Base-by-base conservation (phyloP, 2,329 filamentous ascomycete genomes). In the Madurella fahalii region DNA sequence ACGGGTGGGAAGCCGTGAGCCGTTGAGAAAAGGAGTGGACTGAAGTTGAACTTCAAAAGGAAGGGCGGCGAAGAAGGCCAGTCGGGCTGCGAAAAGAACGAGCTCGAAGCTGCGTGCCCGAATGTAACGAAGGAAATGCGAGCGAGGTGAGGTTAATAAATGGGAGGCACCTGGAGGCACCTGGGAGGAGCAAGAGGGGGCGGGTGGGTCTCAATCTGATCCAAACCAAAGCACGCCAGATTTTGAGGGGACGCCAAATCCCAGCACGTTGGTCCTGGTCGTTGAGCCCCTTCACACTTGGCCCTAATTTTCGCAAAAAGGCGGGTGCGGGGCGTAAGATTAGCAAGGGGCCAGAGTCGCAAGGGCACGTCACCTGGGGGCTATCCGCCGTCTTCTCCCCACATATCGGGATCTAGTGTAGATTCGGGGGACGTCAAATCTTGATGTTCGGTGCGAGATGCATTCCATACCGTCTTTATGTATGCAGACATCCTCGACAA, bases 11-110 rank as follows among this genome's bases (percentile, higher is more conserved):
- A 52, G 37, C n/a, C 18, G 47, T 42, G 30, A 25, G 44, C 8
- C 34, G 8, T 16, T 31, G 32, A 12, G 15, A 30, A 59, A 65
- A 60, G 57, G 58, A 66, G 56, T 62, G 64, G 58, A 64, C 58
- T 53, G 51, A 60, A 64, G 62, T 60, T 43, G 43, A 51, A 57
- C 54, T 58, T 52, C 53, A 54, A 59, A 54, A 55, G 55, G 52
- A 54, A 51, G 34, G 47, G 47, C 43, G 40, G 52, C 18, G n/a
- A 45, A 52, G 40, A 42, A 42, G 25, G 39, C 52, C 48, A 44
- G 54, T 51, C 50, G 59, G 57, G 39, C 44, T 54, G 58, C 58
- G 51, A 43, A 50, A 59, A 50, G 54, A 56, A 53, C 59, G 60
- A 61, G 57, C 57, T 49, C 55, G 40, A 48, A 20, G 43, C 39